Conservation (phyloP, 208 protist species). For the Tritrichomonas musculus region DNA sequence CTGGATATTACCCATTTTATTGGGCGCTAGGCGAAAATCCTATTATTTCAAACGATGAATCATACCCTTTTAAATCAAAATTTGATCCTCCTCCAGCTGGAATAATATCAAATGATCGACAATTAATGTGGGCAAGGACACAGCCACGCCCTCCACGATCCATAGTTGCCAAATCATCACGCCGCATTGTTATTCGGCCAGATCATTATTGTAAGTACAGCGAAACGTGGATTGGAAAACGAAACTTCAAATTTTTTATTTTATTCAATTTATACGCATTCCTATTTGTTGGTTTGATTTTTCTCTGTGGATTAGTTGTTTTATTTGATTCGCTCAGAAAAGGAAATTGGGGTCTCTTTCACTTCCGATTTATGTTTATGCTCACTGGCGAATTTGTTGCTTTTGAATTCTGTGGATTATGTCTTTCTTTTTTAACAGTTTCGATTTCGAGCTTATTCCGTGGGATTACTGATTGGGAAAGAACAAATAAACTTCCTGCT, state of each 20-base stretch:
- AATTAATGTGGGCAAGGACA: not conserved
- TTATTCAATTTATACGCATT: not conserved
- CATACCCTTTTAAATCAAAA: too few species aligned
- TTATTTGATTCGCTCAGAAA: not conserved
- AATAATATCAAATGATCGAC: not conserved
- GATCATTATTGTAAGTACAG: not conserved
- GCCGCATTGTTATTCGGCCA: not conserved
- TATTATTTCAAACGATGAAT: not conserved
- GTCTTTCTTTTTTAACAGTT: not conserved
- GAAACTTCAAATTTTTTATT: constrained; percentile 19
- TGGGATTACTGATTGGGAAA: not conserved
- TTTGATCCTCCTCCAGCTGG: not conserved
- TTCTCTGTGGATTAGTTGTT: too few species aligned
- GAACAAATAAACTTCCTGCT: not conserved
- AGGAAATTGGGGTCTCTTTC: not conserved
- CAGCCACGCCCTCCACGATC: not conserved
- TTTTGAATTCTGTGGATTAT: not conserved
- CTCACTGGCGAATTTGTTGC: not conserved
- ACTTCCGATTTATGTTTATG: not conserved
- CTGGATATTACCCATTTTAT: constrained; percentile 25
- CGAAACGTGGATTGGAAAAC: constrained; percentile 16
- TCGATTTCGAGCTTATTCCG: not conserved
- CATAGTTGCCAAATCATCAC: not conserved
- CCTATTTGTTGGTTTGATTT: not conserved
- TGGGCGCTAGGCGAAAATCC: not conserved